Percentiles rank a stretch among this genome's conserved stretches.
Evolutionary conservation across 331 rosid genomes (phyloP).

Genomic region (Quercus phellos): DNA sequence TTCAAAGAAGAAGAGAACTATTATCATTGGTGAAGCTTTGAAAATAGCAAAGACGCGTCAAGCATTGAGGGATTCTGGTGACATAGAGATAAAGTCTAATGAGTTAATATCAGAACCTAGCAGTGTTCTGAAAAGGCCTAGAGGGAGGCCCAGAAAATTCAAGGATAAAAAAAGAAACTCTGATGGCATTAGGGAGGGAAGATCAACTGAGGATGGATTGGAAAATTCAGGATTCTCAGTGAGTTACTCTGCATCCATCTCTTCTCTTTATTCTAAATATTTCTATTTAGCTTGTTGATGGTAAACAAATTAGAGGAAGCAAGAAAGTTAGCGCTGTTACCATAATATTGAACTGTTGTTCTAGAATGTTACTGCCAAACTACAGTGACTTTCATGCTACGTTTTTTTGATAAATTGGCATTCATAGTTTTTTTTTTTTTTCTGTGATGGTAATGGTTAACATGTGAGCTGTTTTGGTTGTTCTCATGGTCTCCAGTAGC

Average conservation of each 20-base stretch:
- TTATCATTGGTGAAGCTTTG: slow-evolving; percentile 14
- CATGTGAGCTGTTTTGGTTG: neutral
- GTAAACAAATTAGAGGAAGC: neutral
- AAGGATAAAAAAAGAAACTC: neutral
- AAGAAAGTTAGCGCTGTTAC: neutral
- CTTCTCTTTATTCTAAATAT: neutral
- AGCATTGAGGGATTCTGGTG: slow-evolving; percentile 9
- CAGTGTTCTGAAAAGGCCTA: slow-evolving; percentile 23
- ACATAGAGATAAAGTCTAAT: neutral
- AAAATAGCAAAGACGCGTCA: slow-evolving; percentile 20
- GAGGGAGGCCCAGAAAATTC: slow-evolving; percentile 36
- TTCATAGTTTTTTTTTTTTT: neutral
- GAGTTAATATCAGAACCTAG: slow-evolving; percentile 3
- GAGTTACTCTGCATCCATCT: slow-evolving; percentile 16
- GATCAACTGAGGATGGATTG: slow-evolving; percentile 11
- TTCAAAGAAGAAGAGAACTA: slow-evolving; percentile 17
- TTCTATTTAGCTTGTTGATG: neutral
- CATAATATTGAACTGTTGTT: neutral
- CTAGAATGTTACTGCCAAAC: neutral
- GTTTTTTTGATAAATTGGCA: neutral
- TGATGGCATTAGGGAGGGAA: slow-evolving; percentile 18
- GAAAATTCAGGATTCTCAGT: slow-evolving; percentile 27
- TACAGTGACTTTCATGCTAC: neutral
- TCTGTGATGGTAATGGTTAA: neutral
- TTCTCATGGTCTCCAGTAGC: neutral